phyloP scores from a whole-genome alignment of 495 filamentous ascomycete genomes.

The Penicillium paradoxum region DNA sequence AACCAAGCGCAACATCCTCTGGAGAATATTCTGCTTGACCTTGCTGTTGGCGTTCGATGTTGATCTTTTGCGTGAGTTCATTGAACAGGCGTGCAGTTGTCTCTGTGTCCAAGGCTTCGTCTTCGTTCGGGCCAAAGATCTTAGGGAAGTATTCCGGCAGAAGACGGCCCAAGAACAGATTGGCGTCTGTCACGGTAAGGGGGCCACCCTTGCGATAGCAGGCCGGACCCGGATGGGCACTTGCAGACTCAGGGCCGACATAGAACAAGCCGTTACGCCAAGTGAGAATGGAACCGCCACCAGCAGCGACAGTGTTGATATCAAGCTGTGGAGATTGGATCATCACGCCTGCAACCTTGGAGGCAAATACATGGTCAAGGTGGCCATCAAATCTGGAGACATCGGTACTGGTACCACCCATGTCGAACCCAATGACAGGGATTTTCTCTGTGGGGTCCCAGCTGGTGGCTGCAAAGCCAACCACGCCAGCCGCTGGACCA shows the following conservation, averaged over 20 bases:
- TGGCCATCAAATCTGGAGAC: slow-evolving; percentile 90
- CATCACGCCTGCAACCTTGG: slow-evolving; percentile 90
- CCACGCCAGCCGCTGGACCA: slow-evolving; percentile 65
- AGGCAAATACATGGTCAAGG: slow-evolving; percentile 96
- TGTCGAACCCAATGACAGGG: slow-evolving; percentile 95
- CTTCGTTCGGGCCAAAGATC: slow-evolving; percentile 90
- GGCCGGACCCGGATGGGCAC: slow-evolving; percentile 88
- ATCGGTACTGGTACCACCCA: slow-evolving; percentile 94
- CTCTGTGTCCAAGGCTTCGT: slow-evolving; percentile 76
- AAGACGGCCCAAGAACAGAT: slow-evolving; percentile 81
- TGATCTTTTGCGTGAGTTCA: slow-evolving; percentile 73
- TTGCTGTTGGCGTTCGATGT: slow-evolving; percentile 51
- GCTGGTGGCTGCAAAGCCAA: slow-evolving; percentile 90
- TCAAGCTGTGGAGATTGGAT: slow-evolving; percentile 95
- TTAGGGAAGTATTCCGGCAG: slow-evolving; percentile 95
- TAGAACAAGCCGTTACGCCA: slow-evolving; percentile 92
- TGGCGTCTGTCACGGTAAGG: slow-evolving; percentile 89
- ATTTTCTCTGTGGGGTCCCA: slow-evolving; percentile 82
- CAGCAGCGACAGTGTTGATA: slow-evolving; percentile 96
- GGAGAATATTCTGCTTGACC: slow-evolving; percentile 65
- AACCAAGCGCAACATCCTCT: slow-evolving; percentile 78
- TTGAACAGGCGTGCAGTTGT: slow-evolving; percentile 73
- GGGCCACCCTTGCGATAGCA: slow-evolving; percentile 95
- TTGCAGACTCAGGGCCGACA: slow-evolving; percentile 91
- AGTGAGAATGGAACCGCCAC: slow-evolving; percentile 83